These are phyloP conservation scores for Colletotrichum cuscutae DNA, from an alignment of 2,329 filamentous ascomycete genomes.

Conservation along the genomic window DNA sequence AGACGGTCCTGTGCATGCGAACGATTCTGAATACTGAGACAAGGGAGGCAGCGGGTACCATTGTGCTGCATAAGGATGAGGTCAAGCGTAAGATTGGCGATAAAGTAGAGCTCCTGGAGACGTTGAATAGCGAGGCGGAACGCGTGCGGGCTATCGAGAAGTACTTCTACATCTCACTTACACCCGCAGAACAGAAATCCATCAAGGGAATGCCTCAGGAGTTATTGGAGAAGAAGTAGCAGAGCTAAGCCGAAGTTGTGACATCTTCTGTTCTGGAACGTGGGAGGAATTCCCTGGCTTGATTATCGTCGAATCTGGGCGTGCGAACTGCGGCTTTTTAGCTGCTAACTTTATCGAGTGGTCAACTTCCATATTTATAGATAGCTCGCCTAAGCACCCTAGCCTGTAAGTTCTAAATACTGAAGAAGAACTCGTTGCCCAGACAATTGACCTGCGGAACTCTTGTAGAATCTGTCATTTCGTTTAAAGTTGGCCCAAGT, in stretches of 20 bases:
- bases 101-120: conserved; percentile 52
- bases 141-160: conserved; percentile 58
- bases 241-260: neutral
- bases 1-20: conserved; percentile 48
- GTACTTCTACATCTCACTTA: conserved; percentile 61
- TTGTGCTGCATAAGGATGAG: conserved; percentile 55
- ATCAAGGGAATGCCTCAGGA: conserved; percentile 53
- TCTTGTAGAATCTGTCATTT: neutral
- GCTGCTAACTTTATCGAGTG: too few species aligned
- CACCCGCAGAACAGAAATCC: conserved; percentile 55
- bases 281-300: neutral
- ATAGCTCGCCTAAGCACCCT: too few species aligned
- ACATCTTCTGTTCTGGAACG: neutral
- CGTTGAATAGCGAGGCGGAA: conserved; percentile 57
- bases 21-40: conserved; percentile 40
- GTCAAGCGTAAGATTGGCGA: conserved; percentile 55
- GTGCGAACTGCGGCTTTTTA: rapidly evolving
- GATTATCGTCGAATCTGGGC: neutral
- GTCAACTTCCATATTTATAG: neutral
- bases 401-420: neutral
- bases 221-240: neutral
- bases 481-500: neutral
- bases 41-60: conserved; percentile 44
- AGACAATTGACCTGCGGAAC: neutral
- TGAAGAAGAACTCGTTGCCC: neutral